Base-by-base conservation (phyloP, 805 yeast genomes). In the Saturnispora bothae region DNA sequence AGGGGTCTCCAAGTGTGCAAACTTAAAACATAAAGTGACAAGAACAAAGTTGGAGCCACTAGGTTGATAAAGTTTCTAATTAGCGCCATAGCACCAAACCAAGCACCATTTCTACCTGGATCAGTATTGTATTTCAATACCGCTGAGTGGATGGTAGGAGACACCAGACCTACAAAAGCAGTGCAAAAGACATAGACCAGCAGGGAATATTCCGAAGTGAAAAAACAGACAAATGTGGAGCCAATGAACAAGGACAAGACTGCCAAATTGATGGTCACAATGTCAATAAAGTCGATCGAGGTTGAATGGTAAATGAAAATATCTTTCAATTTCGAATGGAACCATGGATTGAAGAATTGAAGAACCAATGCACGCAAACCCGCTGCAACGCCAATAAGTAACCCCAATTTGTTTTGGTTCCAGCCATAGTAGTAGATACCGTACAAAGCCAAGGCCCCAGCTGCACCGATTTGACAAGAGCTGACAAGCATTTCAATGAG, bases 31-130 rank as follows among this genome's bases (percentile, higher is more conserved):
- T 79, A 81, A 18, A 76, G 38, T 2, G 60, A 56, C 14, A 78
- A 54, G 23, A 71, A 53, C 0, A 61, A 14, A 5, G 74, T 56
- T 0, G 89, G 85, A 1, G 66, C 57, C 7, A 68, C 40, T 42
- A 78, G 58, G 42, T 61, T 56, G 4, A 69, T 54, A 0, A 69
- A 34, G 45, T 73, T 77, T 50, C 75, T 72, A 14, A 78, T 51
- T 35, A 81, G 53, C 0, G 84, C 73, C 31, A 80, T 54, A 1
- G 79, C 84, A 8, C 89, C 86, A 58, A 79, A 80, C 14, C 78
- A 63, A 53, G 79, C 85, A 14, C 94, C 94, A 4, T 73, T 65
- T 43, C 68, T 68, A 12, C 68, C 64, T 29, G 73, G 73, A 1
- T 74, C 72, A 13, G 42, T 23, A 43, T 67, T 71, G 53, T 76